Base-by-base conservation (phyloP, 352 stramenopile genomes). In the Pythium guiyangense region DNA sequence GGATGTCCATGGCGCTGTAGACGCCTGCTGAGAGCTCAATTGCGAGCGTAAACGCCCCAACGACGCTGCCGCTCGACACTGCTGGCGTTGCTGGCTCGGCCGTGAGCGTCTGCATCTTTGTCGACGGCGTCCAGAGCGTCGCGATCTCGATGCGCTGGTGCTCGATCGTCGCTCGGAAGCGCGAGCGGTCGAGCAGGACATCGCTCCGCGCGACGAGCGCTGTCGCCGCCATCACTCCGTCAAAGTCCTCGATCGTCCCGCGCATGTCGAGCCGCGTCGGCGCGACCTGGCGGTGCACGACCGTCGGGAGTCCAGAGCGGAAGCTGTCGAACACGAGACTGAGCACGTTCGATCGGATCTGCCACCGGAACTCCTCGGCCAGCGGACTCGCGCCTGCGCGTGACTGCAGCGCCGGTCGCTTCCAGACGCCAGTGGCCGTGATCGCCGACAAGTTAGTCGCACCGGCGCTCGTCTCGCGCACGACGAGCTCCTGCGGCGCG, bases 181-280 rank as follows among this genome's bases (percentile, higher is more conserved):
- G 52, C 12, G 35, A 29, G 4, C 35, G 35, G 51, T 55, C 52
- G 17, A 26, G 50, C 51, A 51, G 4, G 20, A 64, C 22, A 2
- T 53, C 58, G 31, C 35, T 51, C 35, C 25, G 54, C 25, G 46
- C 9, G 12, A 3, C 50, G 10, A 64, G 34, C 46, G 58, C 50
- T 37, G 59, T 29, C n/a, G 44, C 37, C 0, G 58, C 46, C 44
- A 64, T 49, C 5, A 51, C 53, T 5, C 44, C 39, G 10, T 49
- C n/a, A 11, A 59, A 59, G 6, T 55, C 52, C 11, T 34, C 2
- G 44, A 64, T 51, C 4, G 50, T 46, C 35, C 51, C 45, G 10
- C 58, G 58, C 58, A 59, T 55, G 26, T 53, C 51, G n/a, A 64
- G 26, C n/a, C 49, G 39, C 12, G 51, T 50, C 4, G 6, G n/a